Percentiles rank a stretch among this genome's conserved stretches.
Conservation (phyloP, 2,329 filamentous ascomycete genomes). For the Aspergillus floridensis region DNA sequence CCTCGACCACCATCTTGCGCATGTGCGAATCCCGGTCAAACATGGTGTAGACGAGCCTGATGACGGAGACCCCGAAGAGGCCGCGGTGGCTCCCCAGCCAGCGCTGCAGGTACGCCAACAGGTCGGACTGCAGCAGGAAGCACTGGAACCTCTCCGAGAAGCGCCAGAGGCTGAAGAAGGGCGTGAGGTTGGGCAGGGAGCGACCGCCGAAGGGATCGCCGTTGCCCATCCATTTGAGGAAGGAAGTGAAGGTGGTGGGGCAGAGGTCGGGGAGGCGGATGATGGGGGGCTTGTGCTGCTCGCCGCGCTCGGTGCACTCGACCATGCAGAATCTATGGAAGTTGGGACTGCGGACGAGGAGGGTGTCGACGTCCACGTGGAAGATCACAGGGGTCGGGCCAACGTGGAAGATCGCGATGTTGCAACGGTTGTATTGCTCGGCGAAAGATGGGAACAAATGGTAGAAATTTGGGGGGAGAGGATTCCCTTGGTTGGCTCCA, state of each 20-base stretch:
- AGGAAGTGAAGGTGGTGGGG: neutral
- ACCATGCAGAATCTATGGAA: neutral
- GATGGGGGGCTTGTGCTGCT: neutral
- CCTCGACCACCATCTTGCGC: neutral
- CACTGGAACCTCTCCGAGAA: neutral
- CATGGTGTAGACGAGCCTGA: neutral
- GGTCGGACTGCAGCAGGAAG: neutral
- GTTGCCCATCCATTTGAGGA: neutral
- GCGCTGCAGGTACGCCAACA: neutral
- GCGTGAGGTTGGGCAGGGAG: neutral
- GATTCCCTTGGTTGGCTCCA: no score
- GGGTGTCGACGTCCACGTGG: no score
- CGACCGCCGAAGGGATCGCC: neutral
- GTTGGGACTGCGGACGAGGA: no score
- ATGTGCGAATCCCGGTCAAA: neutral
- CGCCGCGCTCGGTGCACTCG: neutral
- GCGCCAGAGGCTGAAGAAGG: neutral
- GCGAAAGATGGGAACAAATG: no score
- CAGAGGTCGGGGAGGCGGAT: neutral
- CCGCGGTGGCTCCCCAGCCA: neutral
- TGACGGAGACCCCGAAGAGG: neutral
- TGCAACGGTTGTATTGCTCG: neutral
- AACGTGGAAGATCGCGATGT: slow-evolving; percentile 9
- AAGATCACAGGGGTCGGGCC: neutral
- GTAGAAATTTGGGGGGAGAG: neutral